Conservation (phyloP, 805 yeast species). For the Pichia californica region DNA sequence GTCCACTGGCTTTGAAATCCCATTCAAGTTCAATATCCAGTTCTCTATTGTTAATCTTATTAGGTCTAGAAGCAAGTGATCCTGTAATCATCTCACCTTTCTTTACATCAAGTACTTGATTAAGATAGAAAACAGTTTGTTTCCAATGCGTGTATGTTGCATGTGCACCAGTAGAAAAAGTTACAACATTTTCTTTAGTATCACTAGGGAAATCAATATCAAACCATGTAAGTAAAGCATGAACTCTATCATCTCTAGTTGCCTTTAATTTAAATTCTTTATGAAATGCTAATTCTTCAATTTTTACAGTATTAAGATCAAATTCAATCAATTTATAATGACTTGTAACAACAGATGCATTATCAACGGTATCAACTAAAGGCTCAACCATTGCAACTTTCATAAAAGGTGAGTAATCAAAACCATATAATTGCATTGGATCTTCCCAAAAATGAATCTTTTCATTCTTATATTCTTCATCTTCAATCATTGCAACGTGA, state of each 20-base stretch:
- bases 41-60: constrained; percentile 75
- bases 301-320: constrained; percentile 82
- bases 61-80: constrained; percentile 68
- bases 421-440: constrained; percentile 67
- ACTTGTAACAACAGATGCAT: constrained; percentile 64
- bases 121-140: constrained; percentile 88
- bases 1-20: constrained; percentile 39
- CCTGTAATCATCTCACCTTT: constrained; percentile 75
- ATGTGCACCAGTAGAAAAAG: constrained; percentile 91
- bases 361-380: constrained; percentile 89
- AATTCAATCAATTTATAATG: constrained; percentile 66
- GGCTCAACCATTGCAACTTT: constrained; percentile 89
- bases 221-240: constrained; percentile 91
- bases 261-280: constrained; percentile 66
- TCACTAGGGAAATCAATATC: constrained; percentile 78
- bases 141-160: constrained; percentile 97
- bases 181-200: constrained; percentile 47
- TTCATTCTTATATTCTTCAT: constrained; percentile 84
- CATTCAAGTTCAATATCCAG: constrained; percentile 72
- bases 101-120: constrained; percentile 66
- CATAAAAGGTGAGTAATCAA: constrained; percentile 88
- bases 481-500: constrained; percentile 89
- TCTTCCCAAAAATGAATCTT: constrained; percentile 93
- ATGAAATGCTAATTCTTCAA: constrained; percentile 75
- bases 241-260: constrained; percentile 72